A percentile compares a stretch with the other conserved stretches of the same genome.
Evolutionary conservation across 495 filamentous ascomycete genomes (phyloP).

Genomic region (Penicillium manginii): DNA sequence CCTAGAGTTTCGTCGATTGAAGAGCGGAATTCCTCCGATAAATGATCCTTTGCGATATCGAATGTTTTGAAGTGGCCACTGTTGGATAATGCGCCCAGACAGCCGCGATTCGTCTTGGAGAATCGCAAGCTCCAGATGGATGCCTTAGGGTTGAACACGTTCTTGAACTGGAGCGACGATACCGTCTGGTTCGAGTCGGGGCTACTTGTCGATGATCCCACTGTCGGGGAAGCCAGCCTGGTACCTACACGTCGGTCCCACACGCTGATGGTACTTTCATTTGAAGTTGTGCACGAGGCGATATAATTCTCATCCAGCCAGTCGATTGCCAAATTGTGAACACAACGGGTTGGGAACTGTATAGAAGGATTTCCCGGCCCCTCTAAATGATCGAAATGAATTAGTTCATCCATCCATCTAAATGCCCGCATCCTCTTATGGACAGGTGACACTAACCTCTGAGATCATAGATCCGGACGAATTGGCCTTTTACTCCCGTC

Average conservation of each 20-base stretch:
- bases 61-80: constrained; percentile 78
- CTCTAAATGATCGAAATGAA: constrained; percentile 33
- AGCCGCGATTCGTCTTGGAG: constrained; percentile 71
- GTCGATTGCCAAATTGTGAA: constrained; percentile 90
- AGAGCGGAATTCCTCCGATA: constrained; percentile 43
- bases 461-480: constrained; percentile 86
- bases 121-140: constrained; percentile 80
- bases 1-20: constrained; percentile 47
- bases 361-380: constrained; percentile 57
- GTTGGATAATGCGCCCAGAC: constrained; percentile 75
- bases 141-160: constrained; percentile 61
- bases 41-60: constrained; percentile 67
- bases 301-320: constrained; percentile 92
- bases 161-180: constrained; percentile 67
- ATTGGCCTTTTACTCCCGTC: constrained; percentile 82
- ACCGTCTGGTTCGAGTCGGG: constrained; percentile 42
- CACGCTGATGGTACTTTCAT: constrained; percentile 73
- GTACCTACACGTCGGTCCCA: constrained; percentile 83
- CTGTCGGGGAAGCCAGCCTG: constrained; percentile 45
- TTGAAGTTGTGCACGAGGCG: constrained; percentile 75
- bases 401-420: no score
- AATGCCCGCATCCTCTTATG: background rate
- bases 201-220: constrained; percentile 39
- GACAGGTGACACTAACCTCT: constrained; percentile 61
- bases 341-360: constrained; percentile 77